Base-by-base conservation (phyloP, 345 rosid species). In the Hypericum perforatum region DNA sequence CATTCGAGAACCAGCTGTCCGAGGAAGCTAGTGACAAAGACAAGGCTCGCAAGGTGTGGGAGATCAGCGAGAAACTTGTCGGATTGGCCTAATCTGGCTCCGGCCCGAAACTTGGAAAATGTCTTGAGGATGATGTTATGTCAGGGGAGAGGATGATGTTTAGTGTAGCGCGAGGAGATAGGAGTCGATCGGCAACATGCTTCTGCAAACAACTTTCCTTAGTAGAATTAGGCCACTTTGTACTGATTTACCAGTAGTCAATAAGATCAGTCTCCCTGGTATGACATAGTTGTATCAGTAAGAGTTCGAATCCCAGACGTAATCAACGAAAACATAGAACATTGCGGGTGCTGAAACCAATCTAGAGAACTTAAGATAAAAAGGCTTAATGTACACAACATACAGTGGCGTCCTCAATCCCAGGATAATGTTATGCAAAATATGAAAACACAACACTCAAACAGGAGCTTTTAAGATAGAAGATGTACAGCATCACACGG, bases 31-130 rank as follows among this genome's bases (percentile, higher is more conserved):
- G 98, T 46, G 81, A 92, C 11, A 73, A 45, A 2, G 90, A 78
- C 16, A 92, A 92, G 69, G 98, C 98, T 32, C 82, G 85, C 43
- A 92, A 81, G 68, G 82, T 88, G 12, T 88, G 98, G 98, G 98
- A 92, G 58, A 45, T 83, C 32, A 92, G 96, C 38, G 98, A 92
- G 96, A 92, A 85, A 61, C 98, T 88, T 12, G 95, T 92, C 11
- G 95, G 95, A 36, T 61, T 84, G 78, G 91, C 95, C 57, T 80
- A 73, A 71, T 10, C 16, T 43, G 52, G 62, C 32, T 22, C 32
- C 32, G 4, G 32, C 32, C 32, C 2, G 32, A 22, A 22, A 22
- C 32, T 22, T 22, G 32, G 32, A 22, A 22, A 4, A 22, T 56
- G 5, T 49, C 58, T 45, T 37, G n/a, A n/a, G 7, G n/a, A 52